Conservation (phyloP, 2,329 filamentous ascomycete species). For the Verticillium zaregamsianum region DNA sequence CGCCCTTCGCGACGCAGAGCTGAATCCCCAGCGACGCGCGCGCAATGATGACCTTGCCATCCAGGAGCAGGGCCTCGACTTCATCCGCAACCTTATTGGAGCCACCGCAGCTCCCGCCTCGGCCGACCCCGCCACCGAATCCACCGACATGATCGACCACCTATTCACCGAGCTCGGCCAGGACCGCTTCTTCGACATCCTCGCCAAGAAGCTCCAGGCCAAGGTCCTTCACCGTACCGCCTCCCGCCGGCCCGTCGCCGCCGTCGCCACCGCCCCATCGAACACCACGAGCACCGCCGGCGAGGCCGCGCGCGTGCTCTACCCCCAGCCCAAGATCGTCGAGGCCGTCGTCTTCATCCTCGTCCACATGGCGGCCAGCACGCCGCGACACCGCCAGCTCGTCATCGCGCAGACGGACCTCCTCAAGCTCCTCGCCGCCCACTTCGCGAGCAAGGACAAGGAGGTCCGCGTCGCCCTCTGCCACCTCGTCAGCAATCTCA, state of each 20-base stretch:
- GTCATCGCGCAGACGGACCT: constrained; percentile 74
- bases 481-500: constrained; percentile 82
- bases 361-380: constrained; percentile 81
- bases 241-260: constrained; percentile 31
- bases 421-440: constrained; percentile 65
- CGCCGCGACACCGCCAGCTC: constrained; percentile 71
- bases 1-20: constrained; percentile 59
- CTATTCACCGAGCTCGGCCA: constrained; percentile 73
- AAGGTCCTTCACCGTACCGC: constrained; percentile 49
- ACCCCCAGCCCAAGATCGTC: constrained; percentile 66
- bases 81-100: constrained; percentile 85
- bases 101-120: constrained; percentile 45
- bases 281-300: neutral
- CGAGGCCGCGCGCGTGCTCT: constrained; percentile 35
- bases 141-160: constrained; percentile 76
- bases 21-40: constrained; percentile 62
- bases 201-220: constrained; percentile 72
- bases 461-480: constrained; percentile 75
- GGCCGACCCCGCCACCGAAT: constrained; percentile 45
- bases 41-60: constrained; percentile 77
- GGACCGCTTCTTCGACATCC: constrained; percentile 73
- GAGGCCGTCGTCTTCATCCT: constrained; percentile 76
- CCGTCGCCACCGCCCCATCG: constrained; percentile 1
- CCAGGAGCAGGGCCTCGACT: constrained; percentile 85
- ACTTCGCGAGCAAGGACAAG: constrained; percentile 68